These are phyloP conservation scores for Myxozyma mucilagina DNA, from an alignment of 805 yeast genomes.

Conservation along the genomic window DNA sequence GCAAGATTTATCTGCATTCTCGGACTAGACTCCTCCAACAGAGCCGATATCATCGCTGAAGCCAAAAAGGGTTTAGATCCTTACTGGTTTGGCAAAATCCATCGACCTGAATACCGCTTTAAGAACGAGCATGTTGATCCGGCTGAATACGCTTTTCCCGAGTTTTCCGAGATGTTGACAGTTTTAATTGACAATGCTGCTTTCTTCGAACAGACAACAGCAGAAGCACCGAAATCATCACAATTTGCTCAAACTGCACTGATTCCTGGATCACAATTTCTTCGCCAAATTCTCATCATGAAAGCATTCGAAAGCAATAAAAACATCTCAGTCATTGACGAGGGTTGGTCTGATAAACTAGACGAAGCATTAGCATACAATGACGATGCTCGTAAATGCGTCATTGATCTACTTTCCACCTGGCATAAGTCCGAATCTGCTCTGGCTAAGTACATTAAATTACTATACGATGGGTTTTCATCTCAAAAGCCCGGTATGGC, in stretches of 20 bases:
- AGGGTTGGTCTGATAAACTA: slow-evolving; percentile 69
- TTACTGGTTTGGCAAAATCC: slow-evolving; percentile 64
- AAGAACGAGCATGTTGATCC: slow-evolving; percentile 42
- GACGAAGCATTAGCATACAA: slow-evolving; percentile 71
- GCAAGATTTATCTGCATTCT: slow-evolving; percentile 68
- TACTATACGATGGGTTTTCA: slow-evolving; percentile 10
- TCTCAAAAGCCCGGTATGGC: slow-evolving; percentile 16
- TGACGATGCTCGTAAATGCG: slow-evolving; percentile 45
- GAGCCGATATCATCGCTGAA: slow-evolving; percentile 77
- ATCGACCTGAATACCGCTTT: slow-evolving; percentile 38
- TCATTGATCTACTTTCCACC: background rate
- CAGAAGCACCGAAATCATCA: background rate
- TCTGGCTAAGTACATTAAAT: background rate
- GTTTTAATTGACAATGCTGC: background rate
- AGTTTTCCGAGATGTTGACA: slow-evolving; percentile 45
- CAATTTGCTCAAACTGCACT: slow-evolving; percentile 21
- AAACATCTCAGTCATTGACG: slow-evolving; percentile 65
- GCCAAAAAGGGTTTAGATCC: slow-evolving; percentile 80
- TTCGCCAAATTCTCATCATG: slow-evolving; percentile 62
- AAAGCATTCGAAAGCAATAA: slow-evolving; percentile 54
- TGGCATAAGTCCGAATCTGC: background rate
- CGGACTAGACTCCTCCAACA: slow-evolving; percentile 59
- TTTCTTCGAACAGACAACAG: background rate
- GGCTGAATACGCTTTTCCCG: slow-evolving; percentile 53
- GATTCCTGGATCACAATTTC: slow-evolving; percentile 51